Conservation (phyloP, 495 filamentous ascomycete species). For the Hypoxylon lenormandii region DNA sequence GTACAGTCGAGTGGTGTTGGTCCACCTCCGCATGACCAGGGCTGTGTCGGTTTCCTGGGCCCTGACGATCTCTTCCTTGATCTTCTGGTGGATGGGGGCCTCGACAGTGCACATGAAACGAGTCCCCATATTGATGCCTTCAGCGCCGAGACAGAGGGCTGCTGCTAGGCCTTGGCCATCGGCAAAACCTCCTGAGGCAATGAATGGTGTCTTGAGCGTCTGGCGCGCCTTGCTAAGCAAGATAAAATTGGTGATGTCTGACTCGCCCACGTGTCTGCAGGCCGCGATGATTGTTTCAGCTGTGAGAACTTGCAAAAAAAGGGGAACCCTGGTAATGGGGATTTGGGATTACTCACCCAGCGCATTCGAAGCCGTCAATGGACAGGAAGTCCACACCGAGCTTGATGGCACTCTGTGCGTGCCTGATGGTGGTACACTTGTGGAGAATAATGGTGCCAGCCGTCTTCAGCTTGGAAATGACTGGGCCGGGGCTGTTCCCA, state of each 20-base stretch:
- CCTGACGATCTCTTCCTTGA: constrained; percentile 91
- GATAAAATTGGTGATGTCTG: constrained; percentile 98
- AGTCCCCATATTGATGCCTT: constrained; percentile 97
- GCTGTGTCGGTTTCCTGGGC: constrained; percentile 91
- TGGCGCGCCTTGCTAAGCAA: constrained; percentile 87
- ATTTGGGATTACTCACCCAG: constrained; percentile 70
- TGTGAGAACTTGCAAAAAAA: constrained; percentile 16
- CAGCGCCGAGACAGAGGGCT: constrained; percentile 88
- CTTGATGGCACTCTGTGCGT: constrained; percentile 91
- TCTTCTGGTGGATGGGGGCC: constrained; percentile 88
- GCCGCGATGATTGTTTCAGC: constrained; percentile 23
- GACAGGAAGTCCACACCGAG: constrained; percentile 95
- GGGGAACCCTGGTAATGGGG: constrained; percentile 9
- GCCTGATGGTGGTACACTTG: constrained; percentile 97
- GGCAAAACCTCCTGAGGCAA: constrained; percentile 93
- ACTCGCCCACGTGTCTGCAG: constrained; percentile 80
- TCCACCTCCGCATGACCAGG: constrained; percentile 88
- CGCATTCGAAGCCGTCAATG: constrained; percentile 98
- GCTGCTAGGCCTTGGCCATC: constrained; percentile 95
- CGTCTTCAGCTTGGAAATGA: constrained; percentile 88
- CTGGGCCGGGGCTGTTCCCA: constrained; percentile 90
- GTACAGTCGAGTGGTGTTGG: constrained; percentile 89
- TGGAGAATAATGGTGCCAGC: constrained; percentile 84
- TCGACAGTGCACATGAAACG: constrained; percentile 94
- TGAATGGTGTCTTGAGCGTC: constrained; percentile 86